A percentile compares a stretch with the other conserved stretches of the same genome.
Evolutionary conservation across 148 eudicot species (phyloP).

Genomic region (Persicaria tinctoria): DNA sequence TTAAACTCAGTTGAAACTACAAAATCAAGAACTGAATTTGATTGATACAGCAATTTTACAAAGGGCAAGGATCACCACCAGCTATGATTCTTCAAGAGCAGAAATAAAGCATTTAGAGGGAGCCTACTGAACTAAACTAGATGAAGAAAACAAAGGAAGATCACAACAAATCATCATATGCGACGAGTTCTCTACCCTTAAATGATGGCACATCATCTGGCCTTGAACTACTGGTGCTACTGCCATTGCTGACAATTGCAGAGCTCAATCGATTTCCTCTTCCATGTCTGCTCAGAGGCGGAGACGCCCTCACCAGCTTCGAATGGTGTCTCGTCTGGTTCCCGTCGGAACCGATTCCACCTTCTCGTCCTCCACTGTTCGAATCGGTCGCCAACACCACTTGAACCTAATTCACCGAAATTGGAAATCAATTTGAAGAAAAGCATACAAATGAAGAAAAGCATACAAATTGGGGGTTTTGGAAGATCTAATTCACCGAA

Average conservation of each 20-base stretch:
- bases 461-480: not conserved
- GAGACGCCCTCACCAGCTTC: slow-evolving; percentile 53
- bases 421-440: not conserved
- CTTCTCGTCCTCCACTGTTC: slow-evolving; percentile 34
- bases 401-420: slow-evolving; percentile 41
- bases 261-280: slow-evolving; percentile 65
- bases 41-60: no score
- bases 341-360: slow-evolving; percentile 19
- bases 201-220: slow-evolving; percentile 27
- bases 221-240: slow-evolving; percentile 10
- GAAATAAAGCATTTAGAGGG: no score
- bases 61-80: no score
- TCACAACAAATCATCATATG: slow-evolving; percentile 80
- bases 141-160: not conserved
- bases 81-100: no score
- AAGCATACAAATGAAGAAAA: not conserved
- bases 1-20: no score
- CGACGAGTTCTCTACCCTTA: slow-evolving; percentile 70
- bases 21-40: no score
- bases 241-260: slow-evolving; percentile 36
- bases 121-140: not conserved
- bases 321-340: slow-evolving; percentile 22
- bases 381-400: slow-evolving; percentile 67
- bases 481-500: no score
- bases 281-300: slow-evolving; percentile 69